Percentiles rank a stretch among this genome's conserved stretches.
Conservation (phyloP, 371 early-diverging fungal species). For the Mortierella sp. region DNA sequence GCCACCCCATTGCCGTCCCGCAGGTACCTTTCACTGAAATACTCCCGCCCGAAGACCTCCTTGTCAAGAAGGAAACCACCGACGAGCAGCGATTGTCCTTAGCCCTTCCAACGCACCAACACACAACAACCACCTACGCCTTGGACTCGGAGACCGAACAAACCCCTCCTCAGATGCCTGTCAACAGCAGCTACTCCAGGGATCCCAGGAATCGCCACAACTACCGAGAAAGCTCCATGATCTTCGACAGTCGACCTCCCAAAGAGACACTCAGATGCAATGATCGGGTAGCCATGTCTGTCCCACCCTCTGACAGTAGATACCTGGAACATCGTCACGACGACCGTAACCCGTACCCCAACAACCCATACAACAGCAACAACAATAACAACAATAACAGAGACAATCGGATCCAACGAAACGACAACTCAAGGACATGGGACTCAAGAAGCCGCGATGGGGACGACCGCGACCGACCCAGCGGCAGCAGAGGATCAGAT, state of each 20-base stretch:
- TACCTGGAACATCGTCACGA: background rate
- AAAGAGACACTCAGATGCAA: background rate
- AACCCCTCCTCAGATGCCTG: background rate
- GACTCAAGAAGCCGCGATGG: background rate
- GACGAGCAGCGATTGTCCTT: background rate
- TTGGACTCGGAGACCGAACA: background rate
- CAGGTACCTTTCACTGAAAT: slow-evolving; percentile 8
- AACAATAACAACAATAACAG: background rate
- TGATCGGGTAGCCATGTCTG: slow-evolving; percentile 1
- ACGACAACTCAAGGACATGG: background rate
- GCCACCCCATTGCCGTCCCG: background rate
- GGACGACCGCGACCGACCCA: background rate
- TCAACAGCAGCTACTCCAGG: background rate
- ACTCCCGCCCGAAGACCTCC: background rate
- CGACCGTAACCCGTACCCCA: background rate
- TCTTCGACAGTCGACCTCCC: background rate
- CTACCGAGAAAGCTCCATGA: background rate
- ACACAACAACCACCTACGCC: background rate
- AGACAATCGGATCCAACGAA: background rate
- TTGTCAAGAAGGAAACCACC: background rate
- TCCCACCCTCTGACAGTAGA: background rate
- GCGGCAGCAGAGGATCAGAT: background rate
- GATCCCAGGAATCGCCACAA: background rate
- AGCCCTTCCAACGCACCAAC: background rate
- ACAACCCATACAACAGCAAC: background rate